Percentiles rank a stretch among this genome's conserved stretches.
These are phyloP conservation scores for Flaveria ramosissima DNA, from an alignment of 129 eudicot species.

Conservation along the genomic window DNA sequence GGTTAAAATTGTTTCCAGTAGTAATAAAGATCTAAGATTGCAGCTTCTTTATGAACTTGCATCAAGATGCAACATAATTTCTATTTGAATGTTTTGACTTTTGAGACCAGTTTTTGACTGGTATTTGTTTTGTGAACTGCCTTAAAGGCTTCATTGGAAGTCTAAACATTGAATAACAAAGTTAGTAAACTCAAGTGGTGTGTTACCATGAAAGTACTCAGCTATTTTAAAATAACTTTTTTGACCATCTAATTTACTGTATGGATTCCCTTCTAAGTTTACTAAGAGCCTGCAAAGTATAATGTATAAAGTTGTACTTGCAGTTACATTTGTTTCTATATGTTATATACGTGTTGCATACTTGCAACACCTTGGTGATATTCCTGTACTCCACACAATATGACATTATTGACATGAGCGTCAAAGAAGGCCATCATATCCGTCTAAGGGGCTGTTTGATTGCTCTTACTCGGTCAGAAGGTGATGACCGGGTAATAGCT, in stretches of 20 bases:
- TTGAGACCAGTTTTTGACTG: constrained; percentile 6
- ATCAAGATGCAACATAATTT: constrained; percentile 17
- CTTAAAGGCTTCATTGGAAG: constrained; percentile 17
- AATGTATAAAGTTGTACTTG: background rate
- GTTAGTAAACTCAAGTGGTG: background rate
- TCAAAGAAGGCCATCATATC: too few species aligned
- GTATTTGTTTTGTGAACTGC: constrained; percentile 12
- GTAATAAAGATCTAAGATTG: constrained; percentile 37
- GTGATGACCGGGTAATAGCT: too few species aligned
- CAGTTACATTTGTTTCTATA: too few species aligned
- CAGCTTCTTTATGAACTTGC: constrained; percentile 29
- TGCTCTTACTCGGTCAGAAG: too few species aligned
- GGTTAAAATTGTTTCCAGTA: constrained; percentile 23
- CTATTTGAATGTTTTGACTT: background rate
- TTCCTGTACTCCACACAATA: too few species aligned
- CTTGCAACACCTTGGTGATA: too few species aligned
- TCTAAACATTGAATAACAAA: constrained; percentile 12
- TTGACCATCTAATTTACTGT: background rate
- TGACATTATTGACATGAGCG: too few species aligned
- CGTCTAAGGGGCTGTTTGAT: too few species aligned
- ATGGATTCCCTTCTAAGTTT: too few species aligned
- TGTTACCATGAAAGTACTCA: background rate
- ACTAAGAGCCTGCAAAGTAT: too few species aligned
- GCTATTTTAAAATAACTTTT: background rate
- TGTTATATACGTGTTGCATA: too few species aligned